Percentiles rank a stretch among this genome's conserved stretches.
phyloP scores from a whole-genome alignment of 2,329 filamentous ascomycete genomes.

The Trichoderma atroviride region DNA sequence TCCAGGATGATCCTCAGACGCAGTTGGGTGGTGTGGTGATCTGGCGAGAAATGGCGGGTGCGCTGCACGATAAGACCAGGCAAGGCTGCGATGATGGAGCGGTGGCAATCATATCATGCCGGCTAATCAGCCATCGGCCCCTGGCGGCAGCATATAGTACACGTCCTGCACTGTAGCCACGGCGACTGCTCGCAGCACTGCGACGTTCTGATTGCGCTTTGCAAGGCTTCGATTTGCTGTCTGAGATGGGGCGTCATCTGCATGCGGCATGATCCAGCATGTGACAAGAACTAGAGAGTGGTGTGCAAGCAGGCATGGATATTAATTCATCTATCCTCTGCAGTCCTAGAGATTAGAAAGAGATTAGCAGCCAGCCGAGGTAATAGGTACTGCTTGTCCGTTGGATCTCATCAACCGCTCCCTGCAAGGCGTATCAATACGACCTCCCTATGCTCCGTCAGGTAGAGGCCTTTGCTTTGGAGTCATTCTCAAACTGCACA shows the following conservation, averaged over 20 bases:
- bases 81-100: neutral
- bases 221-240: neutral
- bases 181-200: neutral
- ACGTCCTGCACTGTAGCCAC: no score
- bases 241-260: neutral
- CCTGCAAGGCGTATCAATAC: neutral
- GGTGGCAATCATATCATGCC: neutral
- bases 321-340: neutral
- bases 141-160: neutral
- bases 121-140: conserved; percentile 1
- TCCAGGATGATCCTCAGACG: neutral
- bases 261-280: neutral
- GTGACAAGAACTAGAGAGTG: neutral
- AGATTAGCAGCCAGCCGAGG: neutral
- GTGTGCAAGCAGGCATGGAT: neutral
- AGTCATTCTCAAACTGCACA: neutral
- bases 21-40: neutral
- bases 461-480: neutral
- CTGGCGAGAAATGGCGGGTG: conserved; percentile 8
- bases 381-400: neutral
- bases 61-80: neutral
- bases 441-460: neutral
- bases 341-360: neutral
- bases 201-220: neutral
- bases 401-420: neutral